A percentile compares a stretch with the other conserved stretches of the same genome.
Evolutionary conservation across 106 monocot species (phyloP).

Genomic region (Dendrobium huoshanense): DNA sequence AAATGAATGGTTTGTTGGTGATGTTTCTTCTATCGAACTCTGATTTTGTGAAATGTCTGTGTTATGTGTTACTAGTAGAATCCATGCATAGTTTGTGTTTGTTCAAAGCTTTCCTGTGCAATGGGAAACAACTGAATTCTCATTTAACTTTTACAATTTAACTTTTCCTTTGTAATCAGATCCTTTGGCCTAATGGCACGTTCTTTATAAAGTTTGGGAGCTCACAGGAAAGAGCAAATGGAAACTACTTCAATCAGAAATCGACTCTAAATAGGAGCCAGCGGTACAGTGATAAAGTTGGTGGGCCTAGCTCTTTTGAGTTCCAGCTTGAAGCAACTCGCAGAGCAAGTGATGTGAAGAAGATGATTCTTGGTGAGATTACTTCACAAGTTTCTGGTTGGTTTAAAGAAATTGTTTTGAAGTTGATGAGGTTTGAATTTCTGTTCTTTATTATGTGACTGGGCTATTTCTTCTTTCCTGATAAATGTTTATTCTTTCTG

Average conservation of each 20-base stretch:
- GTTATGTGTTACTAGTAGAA: not conserved
- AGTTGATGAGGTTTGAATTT: not conserved
- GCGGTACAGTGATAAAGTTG: constrained; percentile 12
- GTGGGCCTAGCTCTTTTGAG: constrained; percentile 53
- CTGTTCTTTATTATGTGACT: not conserved
- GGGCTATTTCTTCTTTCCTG: not conserved
- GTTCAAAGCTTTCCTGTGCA: not conserved
- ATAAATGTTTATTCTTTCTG: not conserved
- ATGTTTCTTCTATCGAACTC: not conserved
- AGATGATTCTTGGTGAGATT: constrained; percentile 81
- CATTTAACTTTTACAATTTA: not conserved
- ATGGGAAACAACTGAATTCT: not conserved
- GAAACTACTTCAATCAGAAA: constrained; percentile 9
- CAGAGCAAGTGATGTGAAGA: constrained; percentile 90
- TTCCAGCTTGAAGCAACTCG: constrained; percentile 86
- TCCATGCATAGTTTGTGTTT: not conserved
- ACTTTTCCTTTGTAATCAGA: constrained; percentile 27
- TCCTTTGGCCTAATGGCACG: constrained; percentile 89
- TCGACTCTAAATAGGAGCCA: constrained; percentile 19
- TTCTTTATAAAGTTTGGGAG: constrained; percentile 78
- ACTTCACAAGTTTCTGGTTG: not conserved
- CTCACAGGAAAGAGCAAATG: constrained; percentile 21
- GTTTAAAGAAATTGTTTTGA: not conserved
- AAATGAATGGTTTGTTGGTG: not conserved
- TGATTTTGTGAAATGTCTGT: not conserved